These are phyloP conservation scores for Aspergillus sp. DNA, from an alignment of 2,329 filamentous ascomycete species.

Conservation along the genomic window DNA sequence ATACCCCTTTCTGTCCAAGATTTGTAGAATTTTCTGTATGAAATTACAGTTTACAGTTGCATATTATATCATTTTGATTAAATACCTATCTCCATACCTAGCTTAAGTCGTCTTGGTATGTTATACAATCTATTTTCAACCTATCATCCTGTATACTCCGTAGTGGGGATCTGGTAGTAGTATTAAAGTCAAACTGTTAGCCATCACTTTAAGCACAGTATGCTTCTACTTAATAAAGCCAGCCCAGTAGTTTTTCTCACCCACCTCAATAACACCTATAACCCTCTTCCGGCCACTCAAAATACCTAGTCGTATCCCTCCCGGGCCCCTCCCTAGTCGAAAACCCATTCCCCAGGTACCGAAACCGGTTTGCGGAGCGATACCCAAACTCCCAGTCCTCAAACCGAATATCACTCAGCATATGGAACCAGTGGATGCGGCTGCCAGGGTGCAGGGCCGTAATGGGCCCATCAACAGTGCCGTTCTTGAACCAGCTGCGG, in stretches of 20 bases:
- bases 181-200: too few relatives aligned
- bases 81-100: background rate
- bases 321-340: background rate
- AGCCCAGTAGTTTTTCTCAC: too few relatives aligned
- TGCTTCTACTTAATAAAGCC: too few relatives aligned
- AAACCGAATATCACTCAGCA: background rate
- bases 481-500: constrained; percentile 5
- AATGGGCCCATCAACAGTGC: constrained; percentile 3
- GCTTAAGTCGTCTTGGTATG: too few relatives aligned
- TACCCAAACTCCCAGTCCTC: constrained; percentile 1
- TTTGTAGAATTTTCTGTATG: constrained; percentile 1
- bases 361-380: constrained; percentile 1
- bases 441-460: constrained; percentile 1
- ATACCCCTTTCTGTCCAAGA: background rate
- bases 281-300: too few relatives aligned
- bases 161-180: too few relatives aligned
- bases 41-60: background rate
- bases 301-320: background rate
- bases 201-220: too few relatives aligned
- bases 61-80: background rate
- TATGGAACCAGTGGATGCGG: constrained; percentile 4
- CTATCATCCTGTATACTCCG: too few relatives aligned
- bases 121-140: too few relatives aligned
- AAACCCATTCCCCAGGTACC: constrained; percentile 5
- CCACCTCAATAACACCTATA: too few relatives aligned